phyloP scores from a whole-genome alignment of 768 basidiomycete genomes.

The Trametes gibbosa region DNA sequence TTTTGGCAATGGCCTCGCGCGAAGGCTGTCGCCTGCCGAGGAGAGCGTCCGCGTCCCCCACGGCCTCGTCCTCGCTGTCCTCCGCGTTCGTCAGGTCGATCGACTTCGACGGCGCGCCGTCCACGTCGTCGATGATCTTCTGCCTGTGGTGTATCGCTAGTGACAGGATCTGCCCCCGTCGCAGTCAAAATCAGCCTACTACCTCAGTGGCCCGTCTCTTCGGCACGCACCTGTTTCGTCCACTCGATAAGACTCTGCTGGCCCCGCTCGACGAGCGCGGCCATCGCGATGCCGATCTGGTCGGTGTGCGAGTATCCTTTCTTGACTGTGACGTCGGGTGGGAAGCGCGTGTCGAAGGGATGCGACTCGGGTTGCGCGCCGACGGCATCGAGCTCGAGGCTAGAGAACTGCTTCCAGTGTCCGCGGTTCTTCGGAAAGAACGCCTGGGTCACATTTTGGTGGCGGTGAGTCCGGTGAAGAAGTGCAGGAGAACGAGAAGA shows the following conservation, averaged over 20 bases:
- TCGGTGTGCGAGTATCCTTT: conserved; percentile 89
- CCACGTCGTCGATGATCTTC: conserved; percentile 59
- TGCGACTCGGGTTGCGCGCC: conserved; percentile 36
- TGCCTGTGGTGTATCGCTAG: conserved; percentile 58
- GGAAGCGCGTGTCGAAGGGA: conserved; percentile 42
- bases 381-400: conserved; percentile 60
- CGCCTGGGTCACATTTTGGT: conserved; percentile 42
- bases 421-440: conserved; percentile 90
- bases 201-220: not conserved
- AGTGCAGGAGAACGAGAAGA: conserved; percentile 6
- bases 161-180: conserved; percentile 50
- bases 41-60: conserved; percentile 30
- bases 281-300: conserved; percentile 84
- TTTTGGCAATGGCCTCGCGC: conserved; percentile 63
- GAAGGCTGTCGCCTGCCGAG: conserved; percentile 47
- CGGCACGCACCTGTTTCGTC: conserved; percentile 67
- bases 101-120: conserved; percentile 35
- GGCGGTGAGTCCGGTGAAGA: not conserved
- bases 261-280: conserved; percentile 64
- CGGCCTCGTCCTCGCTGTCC: conserved; percentile 34
- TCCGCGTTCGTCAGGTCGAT: conserved; percentile 23
- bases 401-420: conserved; percentile 83
- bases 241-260: conserved; percentile 69
- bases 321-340: conserved; percentile 76
- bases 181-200: not conserved